Base-by-base conservation (phyloP, 169 alveolate species). In the Plasmodium gonderi region DNA sequence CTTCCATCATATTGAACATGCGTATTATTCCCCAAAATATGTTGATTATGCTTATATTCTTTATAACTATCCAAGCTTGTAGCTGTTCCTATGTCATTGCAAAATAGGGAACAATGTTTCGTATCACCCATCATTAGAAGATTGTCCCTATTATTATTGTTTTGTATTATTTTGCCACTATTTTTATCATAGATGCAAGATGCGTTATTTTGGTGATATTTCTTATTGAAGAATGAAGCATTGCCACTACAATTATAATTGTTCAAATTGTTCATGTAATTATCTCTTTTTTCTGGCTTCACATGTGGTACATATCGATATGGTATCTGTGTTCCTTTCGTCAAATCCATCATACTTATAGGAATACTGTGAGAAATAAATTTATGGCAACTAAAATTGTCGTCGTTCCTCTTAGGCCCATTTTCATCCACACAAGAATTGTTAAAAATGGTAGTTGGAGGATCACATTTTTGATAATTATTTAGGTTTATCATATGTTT, bases 51-150 rank as follows among this genome's bases (percentile, higher is more conserved):
- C 51, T 8, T 12, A n/a, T 36, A 45, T 5, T 80, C 64, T 47
- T 14, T 65, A 80, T 23, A 80, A 54, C 64, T 69, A 17, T 29
- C 23, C 38, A 29, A 26, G 26, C 42, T 54, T 4, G 31, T 83
- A 54, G 44, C 20, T 45, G 17, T 44, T 38, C 44, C 44, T 33
- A 74, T 74, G 31, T 60, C 92, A 69, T 83, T 44, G 49, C 76
- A 36, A 45, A 47, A 74, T 36, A 80, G 20, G 6, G 78, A 7
- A 29, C 79, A 38, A 6, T 60, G 20, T 47, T 64, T 20, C 12
- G n/a, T 45, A 65, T 17, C 51, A 17, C 68, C 80, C 12, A 17
- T 42, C 47, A 40, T 17, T 67, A 38, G 33, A 60, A 5, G 31
- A 17, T n/a, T n/a, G n/a, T n/a, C n/a, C n/a, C n/a, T 17, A 17